Percentiles rank a stretch among this genome's conserved stretches.
phyloP scores from a whole-genome alignment of 306 rosid species.

The Sphenostylis stenocarpa region DNA sequence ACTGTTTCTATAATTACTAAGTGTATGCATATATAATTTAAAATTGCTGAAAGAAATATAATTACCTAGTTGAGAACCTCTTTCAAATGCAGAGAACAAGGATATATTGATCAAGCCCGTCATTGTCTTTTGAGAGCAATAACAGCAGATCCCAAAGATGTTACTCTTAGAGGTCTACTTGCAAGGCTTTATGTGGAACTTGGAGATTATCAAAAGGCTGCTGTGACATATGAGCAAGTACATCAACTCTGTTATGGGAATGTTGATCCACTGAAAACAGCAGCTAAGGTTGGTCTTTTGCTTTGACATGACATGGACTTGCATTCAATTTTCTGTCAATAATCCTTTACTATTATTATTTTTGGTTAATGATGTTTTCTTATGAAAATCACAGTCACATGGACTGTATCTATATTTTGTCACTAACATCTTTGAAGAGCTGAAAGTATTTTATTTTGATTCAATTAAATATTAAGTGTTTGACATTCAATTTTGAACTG shows the following conservation, averaged over 20 bases:
- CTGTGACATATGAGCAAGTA: slow-evolving; percentile 65
- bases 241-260: slow-evolving; percentile 62
- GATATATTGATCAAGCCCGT: slow-evolving; percentile 61
- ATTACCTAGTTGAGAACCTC: slow-evolving; percentile 20
- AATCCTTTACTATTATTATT: not conserved
- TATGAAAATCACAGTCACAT: not conserved
- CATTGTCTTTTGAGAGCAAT: slow-evolving; percentile 85
- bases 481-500: slow-evolving; percentile 26
- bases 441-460: slow-evolving; percentile 4
- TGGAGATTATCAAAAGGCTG: slow-evolving; percentile 80
- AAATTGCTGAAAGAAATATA: slow-evolving; percentile 1
- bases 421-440: not conserved
- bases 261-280: slow-evolving; percentile 68
- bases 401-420: slow-evolving; percentile 4
- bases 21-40: slow-evolving; percentile 7
- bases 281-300: slow-evolving; percentile 58
- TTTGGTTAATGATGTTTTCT: not conserved
- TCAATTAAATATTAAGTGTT: not conserved
- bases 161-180: slow-evolving; percentile 51
- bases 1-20: not conserved
- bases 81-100: slow-evolving; percentile 54
- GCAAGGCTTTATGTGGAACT: slow-evolving; percentile 68
- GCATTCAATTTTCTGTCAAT: slow-evolving; percentile 17
- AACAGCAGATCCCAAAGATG: slow-evolving; percentile 70
- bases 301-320: slow-evolving; percentile 21